Evolutionary conservation across 2,329 filamentous ascomycete genomes (phyloP), one percentile per base, ranked within the genome.

Genomic region (Alternaria panax): DNA sequence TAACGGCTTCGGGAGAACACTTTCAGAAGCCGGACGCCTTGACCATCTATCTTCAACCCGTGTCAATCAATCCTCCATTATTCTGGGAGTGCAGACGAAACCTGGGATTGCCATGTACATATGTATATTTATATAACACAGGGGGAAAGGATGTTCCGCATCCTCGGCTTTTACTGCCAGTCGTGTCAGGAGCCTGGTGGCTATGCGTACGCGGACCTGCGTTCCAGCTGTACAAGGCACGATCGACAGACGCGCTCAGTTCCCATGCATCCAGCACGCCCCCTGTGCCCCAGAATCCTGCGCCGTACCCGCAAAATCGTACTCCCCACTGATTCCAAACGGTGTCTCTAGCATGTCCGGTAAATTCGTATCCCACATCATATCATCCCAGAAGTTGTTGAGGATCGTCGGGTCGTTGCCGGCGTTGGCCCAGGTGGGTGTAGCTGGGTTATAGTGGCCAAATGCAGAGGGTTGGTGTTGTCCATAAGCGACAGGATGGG

Each of bases 311-410:
- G 71, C 69, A 51, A 73, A 78, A 14, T 78, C 77, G 40, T 73
- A 77, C 24, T 75, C 75, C n/a, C 69, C 73, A 20, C 64, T 66
- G 4, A 77, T 48, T 2, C 74, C 73, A 60, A 75, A 77, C 4
- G 75, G 75, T 14, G 70, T 68, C 41, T 78, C 77, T 16, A 76
- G 66, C 67, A 78, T 74, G 54, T 79, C 76, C 5, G 75, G 75
- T 20, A 78, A 52, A 42, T 73, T 75, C 1, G 75, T 78, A 46
- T 80, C 78, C 78, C 78, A 80, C 74, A 79, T 77, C 76, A 79
- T 79, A 48, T 78, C 75, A 55, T 79, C 76, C 78, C 78, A 80
- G 57, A 79, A 78, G 42, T 72, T 69, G 40, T 74, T 75, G 57
- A 78, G 67, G 5, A 72, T 66, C 7, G 64, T 68, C 1, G 75